These are phyloP conservation scores for Aspergillus udagawae DNA, from an alignment of 2,329 filamentous ascomycete genomes.

Conservation along the genomic window DNA sequence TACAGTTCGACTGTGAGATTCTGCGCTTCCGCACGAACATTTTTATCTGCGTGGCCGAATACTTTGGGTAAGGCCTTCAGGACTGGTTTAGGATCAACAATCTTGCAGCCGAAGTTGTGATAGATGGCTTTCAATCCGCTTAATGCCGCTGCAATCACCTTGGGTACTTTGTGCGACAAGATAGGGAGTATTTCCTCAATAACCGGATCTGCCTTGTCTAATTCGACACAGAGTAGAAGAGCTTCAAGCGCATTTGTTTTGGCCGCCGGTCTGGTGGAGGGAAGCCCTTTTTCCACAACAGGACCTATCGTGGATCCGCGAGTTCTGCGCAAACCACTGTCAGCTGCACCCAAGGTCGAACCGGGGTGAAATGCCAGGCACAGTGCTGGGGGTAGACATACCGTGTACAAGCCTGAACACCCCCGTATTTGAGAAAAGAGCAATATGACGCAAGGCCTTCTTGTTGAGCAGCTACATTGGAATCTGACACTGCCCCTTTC, in stretches of 20 bases:
- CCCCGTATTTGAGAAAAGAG: constrained; percentile 87
- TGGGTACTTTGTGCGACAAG: constrained; percentile 83
- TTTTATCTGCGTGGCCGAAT: constrained; percentile 96
- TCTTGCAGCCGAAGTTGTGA: constrained; percentile 92
- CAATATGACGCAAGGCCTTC: constrained; percentile 85
- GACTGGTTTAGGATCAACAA: constrained; percentile 86
- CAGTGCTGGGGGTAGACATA: constrained; percentile 27
- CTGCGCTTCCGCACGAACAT: constrained; percentile 89
- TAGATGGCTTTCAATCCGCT: constrained; percentile 77
- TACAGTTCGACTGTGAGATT: constrained; percentile 91
- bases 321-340: constrained; percentile 50
- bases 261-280: constrained; percentile 80
- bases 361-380: not conserved
- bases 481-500: constrained; percentile 90
- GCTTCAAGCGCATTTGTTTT: constrained; percentile 86
- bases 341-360: not conserved
- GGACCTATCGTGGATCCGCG: constrained; percentile 69
- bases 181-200: constrained; percentile 85
- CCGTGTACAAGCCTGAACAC: constrained; percentile 71
- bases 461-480: constrained; percentile 94
- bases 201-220: constrained; percentile 79
- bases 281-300: constrained; percentile 86
- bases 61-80: constrained; percentile 84
- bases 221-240: constrained; percentile 80
- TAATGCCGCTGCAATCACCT: constrained; percentile 73